Conservation (phyloP, 1,284 basidiomycete genomes). For the Apiotrichum siamense region DNA sequence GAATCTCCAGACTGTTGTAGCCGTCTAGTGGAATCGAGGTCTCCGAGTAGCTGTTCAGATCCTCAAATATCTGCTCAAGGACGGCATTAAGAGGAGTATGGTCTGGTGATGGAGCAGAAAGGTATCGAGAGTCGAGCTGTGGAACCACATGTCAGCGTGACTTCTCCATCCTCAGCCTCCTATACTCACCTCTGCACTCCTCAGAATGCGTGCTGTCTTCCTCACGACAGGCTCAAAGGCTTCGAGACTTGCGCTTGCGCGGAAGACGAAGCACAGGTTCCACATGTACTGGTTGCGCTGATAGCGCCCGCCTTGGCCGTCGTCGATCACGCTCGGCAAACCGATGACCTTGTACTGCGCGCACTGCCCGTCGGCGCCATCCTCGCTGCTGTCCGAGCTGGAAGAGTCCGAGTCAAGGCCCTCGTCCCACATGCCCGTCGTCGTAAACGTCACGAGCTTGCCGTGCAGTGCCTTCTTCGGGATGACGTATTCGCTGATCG, state of each 20-base stretch:
- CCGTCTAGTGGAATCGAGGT: conserved; percentile 82
- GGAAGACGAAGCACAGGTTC: conserved; percentile 96
- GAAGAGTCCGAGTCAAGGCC: conserved; percentile 21
- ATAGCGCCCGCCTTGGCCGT: conserved; percentile 55
- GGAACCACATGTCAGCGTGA: neutral
- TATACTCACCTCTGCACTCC: conserved; percentile 70
- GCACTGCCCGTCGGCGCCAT: conserved; percentile 14
- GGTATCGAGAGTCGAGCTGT: conserved; percentile 81
- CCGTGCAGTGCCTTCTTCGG: conserved; percentile 82
- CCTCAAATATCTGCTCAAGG: conserved; percentile 93
- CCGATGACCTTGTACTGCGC: conserved; percentile 69
- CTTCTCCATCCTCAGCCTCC: neutral
- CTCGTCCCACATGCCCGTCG: conserved; percentile 21
- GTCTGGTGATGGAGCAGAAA: conserved; percentile 68
- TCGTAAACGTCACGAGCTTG: conserved; percentile 63
- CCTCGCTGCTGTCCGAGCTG: conserved; percentile 1
- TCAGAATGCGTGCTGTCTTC: conserved; percentile 84
- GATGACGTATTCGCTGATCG: conserved; percentile 90
- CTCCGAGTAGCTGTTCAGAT: conserved; percentile 93
- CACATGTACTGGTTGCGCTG: conserved; percentile 84
- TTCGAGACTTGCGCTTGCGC: conserved; percentile 74
- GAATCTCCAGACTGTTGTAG: conserved; percentile 87
- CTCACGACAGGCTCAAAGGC: conserved; percentile 94
- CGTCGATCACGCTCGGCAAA: conserved; percentile 68
- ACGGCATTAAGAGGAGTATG: conserved; percentile 68